Evolutionary conservation across 208 protist genomes (phyloP).

Genomic region (Trypanosoma rangeli): DNA sequence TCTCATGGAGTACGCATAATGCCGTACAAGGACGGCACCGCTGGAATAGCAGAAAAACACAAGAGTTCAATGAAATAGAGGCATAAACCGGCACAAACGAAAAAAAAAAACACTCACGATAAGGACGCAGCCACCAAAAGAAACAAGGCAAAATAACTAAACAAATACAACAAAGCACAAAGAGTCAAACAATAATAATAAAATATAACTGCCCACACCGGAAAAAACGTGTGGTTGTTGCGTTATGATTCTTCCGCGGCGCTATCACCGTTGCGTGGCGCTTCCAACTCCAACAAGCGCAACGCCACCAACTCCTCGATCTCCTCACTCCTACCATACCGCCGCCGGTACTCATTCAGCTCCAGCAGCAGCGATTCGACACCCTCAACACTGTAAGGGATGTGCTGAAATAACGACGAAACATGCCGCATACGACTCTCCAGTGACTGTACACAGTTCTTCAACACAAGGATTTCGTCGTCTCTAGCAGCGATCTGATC

Average conservation of each 20-base stretch:
- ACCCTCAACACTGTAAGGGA: constrained; percentile 31
- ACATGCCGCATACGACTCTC: constrained; percentile 15
- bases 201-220: background rate
- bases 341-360: constrained; percentile 30
- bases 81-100: too few species aligned
- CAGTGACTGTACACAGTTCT: constrained; percentile 10
- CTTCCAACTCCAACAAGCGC: constrained; percentile 22
- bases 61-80: too few species aligned
- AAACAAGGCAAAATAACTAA: constrained; percentile 26
- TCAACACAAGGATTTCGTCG: constrained; percentile 33
- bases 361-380: constrained; percentile 32
- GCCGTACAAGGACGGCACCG: background rate
- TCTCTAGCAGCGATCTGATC: constrained; percentile 31
- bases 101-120: constrained; percentile 20
- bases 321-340: constrained; percentile 29
- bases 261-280: background rate
- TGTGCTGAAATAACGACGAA: constrained; percentile 27
- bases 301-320: constrained; percentile 31
- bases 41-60: background rate
- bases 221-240: background rate
- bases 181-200: constrained; percentile 5
- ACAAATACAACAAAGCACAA: constrained; percentile 17
- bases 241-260: background rate
- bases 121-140: constrained; percentile 4
- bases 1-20: background rate